phyloP scores from a whole-genome alignment of 2,329 filamentous ascomycete species.

The Neodidymelliopsis sp. region DNA sequence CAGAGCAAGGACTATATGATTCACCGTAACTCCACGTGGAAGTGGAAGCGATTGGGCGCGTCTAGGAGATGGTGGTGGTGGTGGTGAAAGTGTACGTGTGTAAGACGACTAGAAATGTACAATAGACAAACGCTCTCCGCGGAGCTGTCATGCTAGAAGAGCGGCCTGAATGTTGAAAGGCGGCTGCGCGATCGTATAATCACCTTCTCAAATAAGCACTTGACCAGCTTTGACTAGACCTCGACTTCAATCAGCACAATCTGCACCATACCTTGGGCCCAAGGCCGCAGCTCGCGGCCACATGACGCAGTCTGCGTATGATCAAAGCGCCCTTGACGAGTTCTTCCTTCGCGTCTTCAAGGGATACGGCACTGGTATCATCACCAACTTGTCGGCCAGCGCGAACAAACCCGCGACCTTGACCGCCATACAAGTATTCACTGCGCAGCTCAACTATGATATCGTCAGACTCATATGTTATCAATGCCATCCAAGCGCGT shows the following conservation, averaged over 20 bases:
- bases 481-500: slow-evolving; percentile 5
- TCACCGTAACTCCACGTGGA: slow-evolving; percentile 45
- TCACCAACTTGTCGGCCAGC: not conserved
- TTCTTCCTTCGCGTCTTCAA: slow-evolving; percentile 3
- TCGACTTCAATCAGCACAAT: not conserved
- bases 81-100: slow-evolving; percentile 4
- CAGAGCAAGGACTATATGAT: slow-evolving; percentile 48
- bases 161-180: not conserved
- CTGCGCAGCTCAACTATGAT: not conserved
- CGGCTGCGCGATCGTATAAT: not conserved
- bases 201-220: not conserved
- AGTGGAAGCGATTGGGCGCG: slow-evolving; percentile 23
- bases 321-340: not conserved
- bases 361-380: not conserved
- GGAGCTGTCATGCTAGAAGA: not conserved
- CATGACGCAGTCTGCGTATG: not conserved
- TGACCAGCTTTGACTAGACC: not conserved
- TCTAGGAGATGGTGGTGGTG: slow-evolving; percentile 17
- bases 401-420: not conserved
- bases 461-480: not conserved
- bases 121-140: not conserved
- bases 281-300: too few species aligned
- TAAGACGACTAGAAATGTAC: not conserved
- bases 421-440: not conserved
- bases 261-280: too few species aligned